Base-by-base conservation (phyloP, 192 early-diverging fungal species). In the Linderina pennispora region DNA sequence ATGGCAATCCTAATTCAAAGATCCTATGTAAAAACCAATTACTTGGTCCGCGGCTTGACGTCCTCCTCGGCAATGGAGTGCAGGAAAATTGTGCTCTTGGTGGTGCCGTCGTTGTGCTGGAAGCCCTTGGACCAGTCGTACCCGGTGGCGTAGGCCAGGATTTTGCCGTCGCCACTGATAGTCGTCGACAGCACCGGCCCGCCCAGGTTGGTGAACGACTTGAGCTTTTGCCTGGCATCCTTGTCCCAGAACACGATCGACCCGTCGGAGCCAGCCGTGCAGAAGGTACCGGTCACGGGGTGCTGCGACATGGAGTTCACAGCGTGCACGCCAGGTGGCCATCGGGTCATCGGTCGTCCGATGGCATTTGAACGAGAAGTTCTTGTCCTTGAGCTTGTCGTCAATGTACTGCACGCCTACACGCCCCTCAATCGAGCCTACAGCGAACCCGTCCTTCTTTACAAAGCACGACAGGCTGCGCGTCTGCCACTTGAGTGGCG, bases 181-280 rank as follows among this genome's bases (percentile, higher is more conserved):
- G 88, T 80, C 10, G 86, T 75, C 23, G 80, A 67, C 2, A 82
- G 49, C 42, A 98, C 84, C 17, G 85, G 82, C 7, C 53, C 74
- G 20, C 76, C 79, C 13, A 84, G 63, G 18, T 81, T 80, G 23
- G 65, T 38, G 58, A 89, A 85, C 14, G 61, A 49, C 73, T 94
- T 94, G 45, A 96, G 77, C 43, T 86, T 81, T 45, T 86, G 85
- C 56, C 85, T 85, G 15, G 89, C 83, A 56, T 90, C 89, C 66
- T 94, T 95, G 70, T 98, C 95, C 95, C 95, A 98, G 58, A 95
- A 93, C 34, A 80, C 68, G 38, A 91, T 82, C 20, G 79, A 75
- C 19, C 93, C 93, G 62, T 98, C 93, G 15, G 86, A 74, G 21
- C 90, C 90, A 3, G 81, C 80, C 11, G 92, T 93, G 15, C 85